phyloP scores from a whole-genome alignment of 768 basidiomycete species.

The Russula ochroleuca region DNA sequence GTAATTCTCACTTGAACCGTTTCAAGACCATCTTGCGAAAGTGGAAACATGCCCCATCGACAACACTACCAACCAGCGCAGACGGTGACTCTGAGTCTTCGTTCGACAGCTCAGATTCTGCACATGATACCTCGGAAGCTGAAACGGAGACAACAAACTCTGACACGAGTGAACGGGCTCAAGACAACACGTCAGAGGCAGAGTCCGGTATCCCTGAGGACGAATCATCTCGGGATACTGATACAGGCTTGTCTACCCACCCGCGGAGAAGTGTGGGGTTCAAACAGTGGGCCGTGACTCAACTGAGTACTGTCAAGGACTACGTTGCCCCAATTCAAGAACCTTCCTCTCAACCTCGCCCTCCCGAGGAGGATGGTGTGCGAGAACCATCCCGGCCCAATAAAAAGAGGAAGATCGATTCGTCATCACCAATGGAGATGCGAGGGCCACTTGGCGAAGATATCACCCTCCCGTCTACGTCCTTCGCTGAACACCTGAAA shows the following conservation, averaged over 20 bases:
- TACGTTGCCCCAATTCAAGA: slow-evolving; percentile 34
- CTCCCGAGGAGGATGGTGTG: background rate
- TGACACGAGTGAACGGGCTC: slow-evolving; percentile 20
- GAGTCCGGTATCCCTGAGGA: slow-evolving; percentile 28
- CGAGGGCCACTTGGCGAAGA: slow-evolving; percentile 80
- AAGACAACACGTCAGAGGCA: slow-evolving; percentile 13
- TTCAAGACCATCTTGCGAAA: slow-evolving; percentile 42
- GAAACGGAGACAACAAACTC: slow-evolving; percentile 31
- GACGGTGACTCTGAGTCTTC: slow-evolving; percentile 50
- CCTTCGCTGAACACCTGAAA: slow-evolving; percentile 52
- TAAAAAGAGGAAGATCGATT: slow-evolving; percentile 51
- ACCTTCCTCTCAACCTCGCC: background rate
- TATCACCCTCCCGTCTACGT: slow-evolving; percentile 59
- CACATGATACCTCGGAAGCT: slow-evolving; percentile 43
- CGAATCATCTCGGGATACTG: slow-evolving; percentile 29
- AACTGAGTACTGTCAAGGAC: slow-evolving; percentile 52
- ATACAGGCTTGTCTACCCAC: slow-evolving; percentile 28
- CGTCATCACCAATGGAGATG: slow-evolving; percentile 41
- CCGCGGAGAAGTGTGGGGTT: slow-evolving; percentile 53
- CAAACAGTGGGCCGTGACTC: slow-evolving; percentile 87
- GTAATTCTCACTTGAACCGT: background rate
- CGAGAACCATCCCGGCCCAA: slow-evolving; percentile 22
- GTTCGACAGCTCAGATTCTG: slow-evolving; percentile 77
- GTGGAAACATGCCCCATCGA: slow-evolving; percentile 43
- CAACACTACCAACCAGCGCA: slow-evolving; percentile 30